A percentile compares a stretch with the other conserved stretches of the same genome.
Conservation (phyloP, 2,329 filamentous ascomycete species). For the Chaetomium olivaceum region DNA sequence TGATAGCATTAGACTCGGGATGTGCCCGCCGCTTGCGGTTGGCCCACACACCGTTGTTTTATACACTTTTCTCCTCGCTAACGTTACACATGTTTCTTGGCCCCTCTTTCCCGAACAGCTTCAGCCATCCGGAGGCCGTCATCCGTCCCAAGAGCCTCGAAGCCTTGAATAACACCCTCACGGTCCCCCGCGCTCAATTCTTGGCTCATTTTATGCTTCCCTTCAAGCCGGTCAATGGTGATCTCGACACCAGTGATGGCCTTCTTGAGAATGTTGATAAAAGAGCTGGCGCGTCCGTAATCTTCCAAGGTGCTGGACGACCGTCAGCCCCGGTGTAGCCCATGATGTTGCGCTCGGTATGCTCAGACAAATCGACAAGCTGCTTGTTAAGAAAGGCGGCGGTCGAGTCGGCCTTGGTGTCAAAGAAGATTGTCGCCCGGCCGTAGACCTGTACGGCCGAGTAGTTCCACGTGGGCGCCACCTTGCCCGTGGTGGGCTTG, state of each 20-base stretch:
- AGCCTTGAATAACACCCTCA: not conserved
- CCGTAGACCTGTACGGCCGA: conserved; percentile 66
- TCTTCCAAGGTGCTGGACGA: not conserved
- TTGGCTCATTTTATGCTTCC: not conserved
- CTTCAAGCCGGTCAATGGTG: not conserved
- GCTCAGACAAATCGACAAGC: not conserved
- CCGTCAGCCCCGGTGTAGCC: not conserved
- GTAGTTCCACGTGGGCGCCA: conserved; percentile 73
- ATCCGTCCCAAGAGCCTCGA: not conserved
- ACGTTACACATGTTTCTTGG: not conserved
- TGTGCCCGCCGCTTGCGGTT: no score
- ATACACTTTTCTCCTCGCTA: no score
- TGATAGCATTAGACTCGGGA: no score
- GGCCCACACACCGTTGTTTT: no score
- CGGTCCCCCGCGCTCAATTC: not conserved
- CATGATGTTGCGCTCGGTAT: not conserved
- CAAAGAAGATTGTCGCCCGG: conserved; percentile 53
- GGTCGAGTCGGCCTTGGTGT: conserved; percentile 42
- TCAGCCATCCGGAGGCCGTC: not conserved
- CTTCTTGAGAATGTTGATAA: not conserved
- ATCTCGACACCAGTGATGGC: not conserved
- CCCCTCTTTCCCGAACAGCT: not conserved
- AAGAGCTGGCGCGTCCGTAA: not conserved
- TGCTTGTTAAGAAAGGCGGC: conserved; percentile 20
- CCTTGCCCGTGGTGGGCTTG: conserved; percentile 64